Evolutionary conservation across 192 early-diverging fungal species (phyloP).

Genomic region (Linnemannia zychae): DNA sequence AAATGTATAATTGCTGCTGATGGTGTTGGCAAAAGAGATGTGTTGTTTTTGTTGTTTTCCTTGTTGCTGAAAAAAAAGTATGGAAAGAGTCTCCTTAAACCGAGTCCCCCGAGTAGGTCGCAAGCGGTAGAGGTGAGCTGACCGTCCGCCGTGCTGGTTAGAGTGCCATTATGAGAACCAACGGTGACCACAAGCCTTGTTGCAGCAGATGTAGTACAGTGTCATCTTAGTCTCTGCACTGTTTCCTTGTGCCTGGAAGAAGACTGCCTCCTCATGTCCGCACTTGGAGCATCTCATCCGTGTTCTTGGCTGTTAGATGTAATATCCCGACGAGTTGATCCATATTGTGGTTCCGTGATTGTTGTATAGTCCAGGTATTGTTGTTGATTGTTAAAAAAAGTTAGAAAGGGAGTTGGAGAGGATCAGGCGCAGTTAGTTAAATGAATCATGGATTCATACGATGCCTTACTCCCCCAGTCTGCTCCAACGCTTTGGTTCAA

Average conservation of each 20-base stretch:
- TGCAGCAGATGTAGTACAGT: conserved; percentile 84
- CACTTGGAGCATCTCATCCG: conserved; percentile 74
- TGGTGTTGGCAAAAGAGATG: not conserved
- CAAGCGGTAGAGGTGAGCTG: not conserved
- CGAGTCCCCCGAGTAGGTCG: not conserved
- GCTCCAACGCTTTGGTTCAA: not conserved
- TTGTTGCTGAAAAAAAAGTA: not conserved
- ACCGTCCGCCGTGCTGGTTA: not conserved
- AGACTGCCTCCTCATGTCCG: conserved; percentile 72
- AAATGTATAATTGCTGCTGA: not conserved
- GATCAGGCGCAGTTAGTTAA: not conserved
- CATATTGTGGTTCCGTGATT: not conserved
- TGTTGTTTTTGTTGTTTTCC: not conserved
- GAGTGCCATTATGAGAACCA: conserved; percentile 63
- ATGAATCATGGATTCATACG: not conserved
- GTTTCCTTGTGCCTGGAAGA: conserved; percentile 81
- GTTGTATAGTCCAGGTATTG: not conserved
- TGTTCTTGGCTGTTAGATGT: conserved; percentile 67
- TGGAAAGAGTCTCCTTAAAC: not conserved
- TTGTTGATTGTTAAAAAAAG: not conserved
- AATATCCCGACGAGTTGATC: not conserved
- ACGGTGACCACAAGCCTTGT: conserved; percentile 75
- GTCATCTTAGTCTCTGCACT: conserved; percentile 83
- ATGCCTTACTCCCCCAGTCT: not conserved
- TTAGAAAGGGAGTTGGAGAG: not conserved